A percentile compares a stretch with the other conserved stretches of the same genome.
These are phyloP conservation scores for Vaccinium vitisidaea DNA, from an alignment of 148 eudicot genomes.

Conservation along the genomic window DNA sequence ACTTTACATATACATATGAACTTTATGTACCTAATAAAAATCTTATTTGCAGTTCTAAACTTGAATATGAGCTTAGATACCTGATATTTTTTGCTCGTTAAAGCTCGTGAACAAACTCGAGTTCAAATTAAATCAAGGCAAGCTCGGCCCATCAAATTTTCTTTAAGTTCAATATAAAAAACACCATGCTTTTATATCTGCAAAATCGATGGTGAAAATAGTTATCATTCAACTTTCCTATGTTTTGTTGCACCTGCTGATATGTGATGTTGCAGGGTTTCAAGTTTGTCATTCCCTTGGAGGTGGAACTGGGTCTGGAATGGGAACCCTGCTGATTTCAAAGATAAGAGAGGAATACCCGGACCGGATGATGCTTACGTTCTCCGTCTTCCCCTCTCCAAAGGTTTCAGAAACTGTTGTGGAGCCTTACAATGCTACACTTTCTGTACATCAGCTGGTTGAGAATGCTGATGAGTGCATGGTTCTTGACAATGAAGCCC, in stretches of 20 bases:
- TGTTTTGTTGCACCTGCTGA: background rate
- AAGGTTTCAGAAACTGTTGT: slow-evolving; percentile 39
- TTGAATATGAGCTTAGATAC: background rate
- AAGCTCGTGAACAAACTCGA: background rate
- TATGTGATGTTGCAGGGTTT: slow-evolving; percentile 15
- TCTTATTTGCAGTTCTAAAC: background rate
- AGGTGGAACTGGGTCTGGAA: slow-evolving; percentile 41
- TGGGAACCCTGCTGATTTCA: slow-evolving; percentile 39
- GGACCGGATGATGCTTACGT: slow-evolving; percentile 42
- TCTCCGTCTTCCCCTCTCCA: slow-evolving; percentile 41
- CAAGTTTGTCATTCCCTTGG: slow-evolving; percentile 41
- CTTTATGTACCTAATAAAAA: background rate
- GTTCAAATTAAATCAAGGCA: background rate
- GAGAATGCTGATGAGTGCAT: slow-evolving; percentile 41
- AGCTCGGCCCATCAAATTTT: background rate
- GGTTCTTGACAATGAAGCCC: slow-evolving; percentile 42
- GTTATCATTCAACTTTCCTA: background rate
- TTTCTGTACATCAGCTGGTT: slow-evolving; percentile 42
- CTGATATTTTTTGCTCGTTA: background rate
- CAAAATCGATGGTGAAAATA: background rate
- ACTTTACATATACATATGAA: no score
- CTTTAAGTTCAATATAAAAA: no score
- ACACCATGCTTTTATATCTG: no score
- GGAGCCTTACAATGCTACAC: slow-evolving; percentile 42
- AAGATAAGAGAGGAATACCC: slow-evolving; percentile 43